Evolutionary conservation across 2,329 filamentous ascomycete genomes (phyloP).

Genomic region (Stromatinia cepivora): DNA sequence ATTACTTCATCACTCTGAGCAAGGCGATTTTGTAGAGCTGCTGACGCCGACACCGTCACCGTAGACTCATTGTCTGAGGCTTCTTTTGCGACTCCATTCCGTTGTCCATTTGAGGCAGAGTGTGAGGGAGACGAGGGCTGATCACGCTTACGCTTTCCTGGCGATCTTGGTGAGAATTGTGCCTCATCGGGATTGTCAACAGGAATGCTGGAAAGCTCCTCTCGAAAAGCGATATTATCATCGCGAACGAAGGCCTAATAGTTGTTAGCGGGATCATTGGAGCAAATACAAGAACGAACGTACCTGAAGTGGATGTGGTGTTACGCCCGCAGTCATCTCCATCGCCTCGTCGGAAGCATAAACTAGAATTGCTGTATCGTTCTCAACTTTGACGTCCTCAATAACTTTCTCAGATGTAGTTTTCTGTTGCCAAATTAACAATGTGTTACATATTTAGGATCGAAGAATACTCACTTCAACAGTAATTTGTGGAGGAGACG

Average conservation of each 20-base stretch:
- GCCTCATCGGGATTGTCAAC: slow-evolving; percentile 24
- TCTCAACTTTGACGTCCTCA: slow-evolving; percentile 50
- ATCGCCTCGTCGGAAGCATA: slow-evolving; percentile 56
- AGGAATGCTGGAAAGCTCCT: slow-evolving; percentile 45
- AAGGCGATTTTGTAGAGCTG: slow-evolving; percentile 3
- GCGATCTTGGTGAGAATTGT: slow-evolving; percentile 22
- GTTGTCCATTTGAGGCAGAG: slow-evolving; percentile 17
- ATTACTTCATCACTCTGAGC: slow-evolving; percentile 20
- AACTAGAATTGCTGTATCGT: slow-evolving; percentile 50
- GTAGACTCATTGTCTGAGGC: neutral
- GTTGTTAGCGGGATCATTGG: slow-evolving; percentile 23
- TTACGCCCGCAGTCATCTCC: slow-evolving; percentile 30
- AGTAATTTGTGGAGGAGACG: slow-evolving; percentile 47
- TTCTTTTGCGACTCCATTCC: slow-evolving; percentile 7
- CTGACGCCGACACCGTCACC: neutral
- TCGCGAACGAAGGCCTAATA: slow-evolving; percentile 50
- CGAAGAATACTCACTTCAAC: slow-evolving; percentile 48
- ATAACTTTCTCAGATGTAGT: slow-evolving; percentile 49
- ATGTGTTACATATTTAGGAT: neutral
- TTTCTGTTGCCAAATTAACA: slow-evolving; percentile 45
- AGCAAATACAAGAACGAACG: slow-evolving; percentile 24
- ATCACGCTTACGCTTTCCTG: slow-evolving; percentile 37
- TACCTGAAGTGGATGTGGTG: slow-evolving; percentile 46
- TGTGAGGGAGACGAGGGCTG: slow-evolving; percentile 23
- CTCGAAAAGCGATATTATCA: slow-evolving; percentile 54